Evolutionary conservation across 2,329 filamentous ascomycete species (phyloP).

Genomic region (Diaporthe destruens): DNA sequence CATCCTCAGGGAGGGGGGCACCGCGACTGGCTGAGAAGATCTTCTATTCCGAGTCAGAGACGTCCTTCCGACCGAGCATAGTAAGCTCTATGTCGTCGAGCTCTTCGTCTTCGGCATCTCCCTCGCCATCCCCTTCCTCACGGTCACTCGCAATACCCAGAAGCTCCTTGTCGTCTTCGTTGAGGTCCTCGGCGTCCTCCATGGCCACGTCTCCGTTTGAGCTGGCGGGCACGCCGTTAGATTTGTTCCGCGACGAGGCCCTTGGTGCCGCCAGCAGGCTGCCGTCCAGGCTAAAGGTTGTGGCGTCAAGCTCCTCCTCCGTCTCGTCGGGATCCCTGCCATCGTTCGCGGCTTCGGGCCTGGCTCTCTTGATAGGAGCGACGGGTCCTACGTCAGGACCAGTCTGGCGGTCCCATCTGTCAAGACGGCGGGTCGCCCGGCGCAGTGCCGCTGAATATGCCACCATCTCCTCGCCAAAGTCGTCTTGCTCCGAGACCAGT

Average conservation of each 20-base stretch:
- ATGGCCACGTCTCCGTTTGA: constrained; percentile 59
- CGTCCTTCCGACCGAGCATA: constrained; percentile 50
- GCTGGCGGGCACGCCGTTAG: constrained; percentile 37
- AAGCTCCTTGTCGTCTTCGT: constrained; percentile 67
- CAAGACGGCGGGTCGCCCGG: constrained; percentile 73
- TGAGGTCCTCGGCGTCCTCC: constrained; percentile 60
- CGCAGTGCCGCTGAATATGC: constrained; percentile 76
- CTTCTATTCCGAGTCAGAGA: constrained; percentile 50
- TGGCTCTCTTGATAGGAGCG: constrained; percentile 58
- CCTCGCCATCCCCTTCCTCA: constrained; percentile 54
- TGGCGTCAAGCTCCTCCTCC: constrained; percentile 49
- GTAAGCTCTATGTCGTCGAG: constrained; percentile 55
- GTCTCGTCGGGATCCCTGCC: constrained; percentile 50
- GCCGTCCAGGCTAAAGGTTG: constrained; percentile 41
- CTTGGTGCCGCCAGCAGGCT: constrained; percentile 34
- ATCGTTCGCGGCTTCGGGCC: constrained; percentile 45
- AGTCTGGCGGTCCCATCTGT: constrained; percentile 73
- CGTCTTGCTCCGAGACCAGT: constrained; percentile 72
- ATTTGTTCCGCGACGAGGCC: constrained; percentile 25
- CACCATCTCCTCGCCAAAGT: constrained; percentile 81
- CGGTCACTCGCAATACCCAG: constrained; percentile 60
- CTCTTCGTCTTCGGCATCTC: constrained; percentile 62
- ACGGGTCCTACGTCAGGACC: constrained; percentile 62
- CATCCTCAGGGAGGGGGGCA: too few species aligned
- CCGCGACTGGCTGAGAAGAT: not conserved